Conservation (phyloP, 75 land plant species). For the Pseudotsuga menziesii region DNA sequence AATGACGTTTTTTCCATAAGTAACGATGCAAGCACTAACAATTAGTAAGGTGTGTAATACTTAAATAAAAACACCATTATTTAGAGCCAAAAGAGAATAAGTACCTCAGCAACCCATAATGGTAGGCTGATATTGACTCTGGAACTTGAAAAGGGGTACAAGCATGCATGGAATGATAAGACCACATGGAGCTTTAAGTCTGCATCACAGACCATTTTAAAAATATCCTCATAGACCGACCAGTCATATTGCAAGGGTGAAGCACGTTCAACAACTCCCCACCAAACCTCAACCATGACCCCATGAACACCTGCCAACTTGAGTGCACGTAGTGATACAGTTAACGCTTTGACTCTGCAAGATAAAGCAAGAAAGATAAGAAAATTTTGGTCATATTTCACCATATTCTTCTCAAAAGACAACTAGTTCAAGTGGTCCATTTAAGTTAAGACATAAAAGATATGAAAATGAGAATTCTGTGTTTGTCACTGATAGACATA, state of each 20-base stretch:
- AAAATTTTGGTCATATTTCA: slow-evolving; percentile 3
- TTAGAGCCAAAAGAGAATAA: background rate
- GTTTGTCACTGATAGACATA: background rate
- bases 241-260: slow-evolving; percentile 39
- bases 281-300: slow-evolving; percentile 59
- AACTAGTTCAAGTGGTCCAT: background rate
- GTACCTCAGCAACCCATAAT: slow-evolving; percentile 24
- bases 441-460: slow-evolving; percentile 1
- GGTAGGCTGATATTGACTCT: slow-evolving; percentile 19
- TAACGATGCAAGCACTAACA: background rate
- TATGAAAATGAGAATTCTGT: slow-evolving; percentile 1
- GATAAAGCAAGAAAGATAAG: background rate
- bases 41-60: no score
- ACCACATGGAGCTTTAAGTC: slow-evolving; percentile 43
- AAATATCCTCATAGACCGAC: slow-evolving; percentile 38
- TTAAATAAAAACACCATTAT: background rate
- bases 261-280: slow-evolving; percentile 53
- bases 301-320: slow-evolving; percentile 51
- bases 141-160: slow-evolving; percentile 4
- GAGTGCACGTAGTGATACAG: slow-evolving; percentile 28
- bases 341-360: slow-evolving; percentile 27
- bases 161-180: slow-evolving; percentile 38
- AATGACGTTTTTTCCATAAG: background rate
- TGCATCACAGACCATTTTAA: slow-evolving; percentile 21
- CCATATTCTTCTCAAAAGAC: background rate